Percentiles rank a stretch among this genome's conserved stretches.
These are phyloP conservation scores for Phytopythium kandeliae DNA, from an alignment of 352 stramenopile genomes.

Conservation along the genomic window DNA sequence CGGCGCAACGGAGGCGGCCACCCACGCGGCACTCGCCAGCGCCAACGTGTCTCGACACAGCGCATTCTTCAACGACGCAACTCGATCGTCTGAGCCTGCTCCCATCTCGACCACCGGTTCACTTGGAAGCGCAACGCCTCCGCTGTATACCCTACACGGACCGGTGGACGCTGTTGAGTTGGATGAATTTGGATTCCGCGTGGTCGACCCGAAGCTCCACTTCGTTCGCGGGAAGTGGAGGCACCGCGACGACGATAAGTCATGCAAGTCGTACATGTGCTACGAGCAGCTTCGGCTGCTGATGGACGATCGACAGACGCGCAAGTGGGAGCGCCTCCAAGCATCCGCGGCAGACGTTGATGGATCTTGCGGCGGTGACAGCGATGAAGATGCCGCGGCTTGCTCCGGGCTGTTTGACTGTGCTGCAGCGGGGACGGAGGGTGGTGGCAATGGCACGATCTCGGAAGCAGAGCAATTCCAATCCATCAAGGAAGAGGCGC, in stretches of 20 bases:
- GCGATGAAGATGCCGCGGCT: background rate
- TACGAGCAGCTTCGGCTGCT: slow-evolving; percentile 38
- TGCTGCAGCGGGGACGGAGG: no score
- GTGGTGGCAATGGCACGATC: background rate
- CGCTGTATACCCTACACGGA: background rate
- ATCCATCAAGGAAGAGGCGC: slow-evolving; percentile 7
- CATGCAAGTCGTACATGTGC: slow-evolving; percentile 24
- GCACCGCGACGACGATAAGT: background rate
- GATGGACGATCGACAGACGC: slow-evolving; percentile 33
- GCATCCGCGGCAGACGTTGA: background rate
- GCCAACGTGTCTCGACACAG: background rate
- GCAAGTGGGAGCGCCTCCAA: slow-evolving; percentile 23
- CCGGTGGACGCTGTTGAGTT: slow-evolving; percentile 3
- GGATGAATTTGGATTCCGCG: slow-evolving; percentile 45
- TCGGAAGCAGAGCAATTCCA: background rate
- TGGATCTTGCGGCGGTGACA: background rate
- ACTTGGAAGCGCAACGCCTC: background rate
- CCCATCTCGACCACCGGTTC: background rate
- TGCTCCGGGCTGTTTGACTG: background rate
- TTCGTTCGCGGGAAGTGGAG: slow-evolving; percentile 18
- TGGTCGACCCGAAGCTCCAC: slow-evolving; percentile 31
- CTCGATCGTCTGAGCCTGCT: background rate
- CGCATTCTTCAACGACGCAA: background rate
- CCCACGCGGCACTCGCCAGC: slow-evolving; percentile 7
- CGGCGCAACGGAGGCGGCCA: slow-evolving; percentile 20